Evolutionary conservation across 1,284 basidiomycete genomes (phyloP), one percentile per base, ranked within the genome.

Genomic region (Pascua guehoae): DNA sequence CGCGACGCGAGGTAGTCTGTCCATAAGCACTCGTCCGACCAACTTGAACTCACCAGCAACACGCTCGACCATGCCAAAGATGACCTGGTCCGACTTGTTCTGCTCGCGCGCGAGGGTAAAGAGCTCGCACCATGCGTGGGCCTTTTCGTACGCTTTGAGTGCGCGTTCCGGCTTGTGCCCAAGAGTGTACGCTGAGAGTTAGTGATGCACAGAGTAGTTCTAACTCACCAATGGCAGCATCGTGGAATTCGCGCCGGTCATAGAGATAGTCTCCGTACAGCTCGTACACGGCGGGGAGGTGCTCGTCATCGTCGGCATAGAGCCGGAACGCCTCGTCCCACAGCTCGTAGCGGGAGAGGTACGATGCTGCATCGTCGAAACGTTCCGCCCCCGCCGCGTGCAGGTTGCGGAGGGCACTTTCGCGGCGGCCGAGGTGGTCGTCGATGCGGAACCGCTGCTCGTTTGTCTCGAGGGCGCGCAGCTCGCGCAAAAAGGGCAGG

Each of bases 361-460:
- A 98, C 24, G 78, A 78, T 59, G 90, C 74, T 1, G 89, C 89
- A 67, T 94, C 89, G 0, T 87, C 85, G 65, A 95, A 93, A 15
- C 64, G 60, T 10, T 61, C 62, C 8, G 68, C 65, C 24, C 69
- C 92, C 41, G 89, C 88, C 12, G 84, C 79, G 53, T 83, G 81
- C 12, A 99, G 80, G 75, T 92, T 88, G 39, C 73, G 75, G 48
- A 99, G 75, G 2, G 95, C 96, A 57, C 84, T 88, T 50, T 81
- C 79, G 64, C 89, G 77, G 41, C 91, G 84, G 66, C 85, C 86
- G 39, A 98, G 83, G 74, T 97, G 86, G 70, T 98, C 93, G 71
- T 99, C 94, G 62, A 99, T 98, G 62, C 84, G 84, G 79, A 91
- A 97, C 41, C 85, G 80, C 67, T 98, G 94, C 67, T 95, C 91